These are phyloP conservation scores for Zymoseptoria pseudotritici DNA, from an alignment of 2,329 filamentous ascomycete species.

Conservation along the genomic window DNA sequence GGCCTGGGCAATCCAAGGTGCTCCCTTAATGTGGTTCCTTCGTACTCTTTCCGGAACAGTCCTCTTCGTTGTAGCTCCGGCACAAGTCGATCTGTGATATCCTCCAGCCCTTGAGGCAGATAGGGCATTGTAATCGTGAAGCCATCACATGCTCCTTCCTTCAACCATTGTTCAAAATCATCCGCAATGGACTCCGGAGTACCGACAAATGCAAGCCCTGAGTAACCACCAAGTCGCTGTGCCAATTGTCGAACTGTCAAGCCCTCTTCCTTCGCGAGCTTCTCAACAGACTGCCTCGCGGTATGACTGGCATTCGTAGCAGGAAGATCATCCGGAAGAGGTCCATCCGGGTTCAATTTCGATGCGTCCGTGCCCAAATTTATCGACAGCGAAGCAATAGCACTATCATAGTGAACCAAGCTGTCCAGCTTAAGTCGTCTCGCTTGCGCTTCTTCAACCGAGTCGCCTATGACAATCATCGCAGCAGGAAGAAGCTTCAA, in stretches of 20 bases:
- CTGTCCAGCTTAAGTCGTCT: constrained; percentile 21
- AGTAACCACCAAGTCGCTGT: constrained; percentile 18
- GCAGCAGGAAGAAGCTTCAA: constrained; percentile 22
- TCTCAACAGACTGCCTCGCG: constrained; percentile 13
- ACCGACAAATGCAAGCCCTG: constrained; percentile 18
- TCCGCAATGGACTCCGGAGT: constrained; percentile 17
- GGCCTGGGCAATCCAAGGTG: constrained; percentile 20
- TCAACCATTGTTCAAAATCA: constrained; percentile 19
- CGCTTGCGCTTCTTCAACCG: constrained; percentile 17
- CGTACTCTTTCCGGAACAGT: constrained; percentile 19
- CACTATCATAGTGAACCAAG: constrained; percentile 19
- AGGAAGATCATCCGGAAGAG: constrained; percentile 18
- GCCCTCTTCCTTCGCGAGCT: constrained; percentile 16
- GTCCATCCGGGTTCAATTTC: constrained; percentile 16
- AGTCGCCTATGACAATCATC: constrained; percentile 22
- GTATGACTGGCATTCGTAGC: constrained; percentile 20
- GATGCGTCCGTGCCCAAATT: constrained; percentile 19
- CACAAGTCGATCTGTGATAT: constrained; percentile 18
- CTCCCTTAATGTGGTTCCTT: constrained; percentile 18
- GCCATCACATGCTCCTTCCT: constrained; percentile 18
- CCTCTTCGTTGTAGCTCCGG: constrained; percentile 19
- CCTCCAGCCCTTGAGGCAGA: constrained; percentile 20
- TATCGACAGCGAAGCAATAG: constrained; percentile 19
- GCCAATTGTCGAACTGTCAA: constrained; percentile 21
- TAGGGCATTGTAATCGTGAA: constrained; percentile 22